These are phyloP conservation scores for Hordeum pubiflorum DNA, from an alignment of 202 grass and related monocot species.

Conservation along the genomic window DNA sequence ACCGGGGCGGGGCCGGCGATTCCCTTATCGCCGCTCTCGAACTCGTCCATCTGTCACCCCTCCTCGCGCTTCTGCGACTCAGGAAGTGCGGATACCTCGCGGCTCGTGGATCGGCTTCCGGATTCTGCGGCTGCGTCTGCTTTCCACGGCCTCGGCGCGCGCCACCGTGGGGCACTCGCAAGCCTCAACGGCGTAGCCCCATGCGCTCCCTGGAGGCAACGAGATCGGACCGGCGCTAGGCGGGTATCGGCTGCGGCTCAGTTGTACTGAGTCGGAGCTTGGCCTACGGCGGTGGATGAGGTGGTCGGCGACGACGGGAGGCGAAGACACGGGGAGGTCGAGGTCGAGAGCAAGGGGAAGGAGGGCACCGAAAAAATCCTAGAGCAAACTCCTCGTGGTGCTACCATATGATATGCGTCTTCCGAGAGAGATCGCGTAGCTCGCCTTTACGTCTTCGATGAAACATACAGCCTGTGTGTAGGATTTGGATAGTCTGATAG, in stretches of 20 bases:
- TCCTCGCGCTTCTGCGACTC: neutral
- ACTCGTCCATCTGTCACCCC: constrained; percentile 48
- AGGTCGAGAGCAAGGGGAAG: neutral
- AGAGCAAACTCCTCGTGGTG: neutral
- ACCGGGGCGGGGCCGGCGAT: neutral
- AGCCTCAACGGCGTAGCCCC: constrained; percentile 19
- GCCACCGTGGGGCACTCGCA: constrained; percentile 19
- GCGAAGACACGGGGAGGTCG: neutral
- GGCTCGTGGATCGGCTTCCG: neutral
- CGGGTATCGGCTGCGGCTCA: neutral
- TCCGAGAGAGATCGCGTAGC: neutral
- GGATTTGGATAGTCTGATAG: neutral
- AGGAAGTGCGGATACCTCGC: neutral
- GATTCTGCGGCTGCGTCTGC: constrained; percentile 23
- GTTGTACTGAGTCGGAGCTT: neutral
- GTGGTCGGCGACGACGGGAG: neutral
- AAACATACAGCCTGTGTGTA: neutral
- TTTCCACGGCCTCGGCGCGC: constrained; percentile 39
- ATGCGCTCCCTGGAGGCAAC: neutral
- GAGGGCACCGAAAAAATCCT: constrained; percentile 8
- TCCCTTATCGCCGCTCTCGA: constrained; percentile 43
- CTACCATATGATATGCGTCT: neutral
- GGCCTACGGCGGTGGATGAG: neutral
- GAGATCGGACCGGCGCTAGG: neutral
- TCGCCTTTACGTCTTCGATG: rapidly evolving